phyloP scores from a whole-genome alignment of 768 basidiomycete species.

The Brasilioporus rufonigricans region DNA sequence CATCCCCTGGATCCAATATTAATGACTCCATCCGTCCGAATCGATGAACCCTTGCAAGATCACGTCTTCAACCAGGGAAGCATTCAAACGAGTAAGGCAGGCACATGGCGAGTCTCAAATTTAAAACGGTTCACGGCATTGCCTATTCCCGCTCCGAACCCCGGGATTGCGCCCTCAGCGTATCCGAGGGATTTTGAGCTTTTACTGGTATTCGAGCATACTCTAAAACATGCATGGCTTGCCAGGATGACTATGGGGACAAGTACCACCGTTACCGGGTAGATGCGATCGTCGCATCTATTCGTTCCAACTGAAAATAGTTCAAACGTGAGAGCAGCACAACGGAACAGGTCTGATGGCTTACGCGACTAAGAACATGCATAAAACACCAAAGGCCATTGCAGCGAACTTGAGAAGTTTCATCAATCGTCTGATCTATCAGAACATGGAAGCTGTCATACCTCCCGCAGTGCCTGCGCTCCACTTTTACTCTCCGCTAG shows the following conservation, averaged over 20 bases:
- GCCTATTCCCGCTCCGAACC: constrained; percentile 5
- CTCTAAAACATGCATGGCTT: constrained; percentile 8
- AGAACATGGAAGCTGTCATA: constrained; percentile 23
- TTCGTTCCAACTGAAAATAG: constrained; percentile 69
- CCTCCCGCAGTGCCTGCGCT: constrained; percentile 89
- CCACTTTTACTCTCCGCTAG: constrained; percentile 86
- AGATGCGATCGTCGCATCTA: constrained; percentile 36
- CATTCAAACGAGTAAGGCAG: constrained; percentile 10
- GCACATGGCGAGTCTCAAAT: constrained; percentile 19
- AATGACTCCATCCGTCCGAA: constrained; percentile 2
- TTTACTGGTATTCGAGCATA: background rate
- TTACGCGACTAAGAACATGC: constrained; percentile 93
- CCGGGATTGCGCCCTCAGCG: background rate
- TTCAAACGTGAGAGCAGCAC: constrained; percentile 19
- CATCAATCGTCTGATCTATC: constrained; percentile 20
- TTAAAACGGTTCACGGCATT: constrained; percentile 31
- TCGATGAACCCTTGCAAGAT: constrained; percentile 11
- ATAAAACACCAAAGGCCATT: constrained; percentile 86
- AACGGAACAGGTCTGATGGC: constrained; percentile 33
- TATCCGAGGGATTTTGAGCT: background rate
- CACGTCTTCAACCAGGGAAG: background rate
- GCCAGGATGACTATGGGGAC: background rate
- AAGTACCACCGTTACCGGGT: constrained; percentile 1
- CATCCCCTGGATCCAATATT: constrained; percentile 28
- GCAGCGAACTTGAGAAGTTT: constrained; percentile 68